Base-by-base conservation (phyloP, 768 basidiomycete species). In the Lentinula boryana region DNA sequence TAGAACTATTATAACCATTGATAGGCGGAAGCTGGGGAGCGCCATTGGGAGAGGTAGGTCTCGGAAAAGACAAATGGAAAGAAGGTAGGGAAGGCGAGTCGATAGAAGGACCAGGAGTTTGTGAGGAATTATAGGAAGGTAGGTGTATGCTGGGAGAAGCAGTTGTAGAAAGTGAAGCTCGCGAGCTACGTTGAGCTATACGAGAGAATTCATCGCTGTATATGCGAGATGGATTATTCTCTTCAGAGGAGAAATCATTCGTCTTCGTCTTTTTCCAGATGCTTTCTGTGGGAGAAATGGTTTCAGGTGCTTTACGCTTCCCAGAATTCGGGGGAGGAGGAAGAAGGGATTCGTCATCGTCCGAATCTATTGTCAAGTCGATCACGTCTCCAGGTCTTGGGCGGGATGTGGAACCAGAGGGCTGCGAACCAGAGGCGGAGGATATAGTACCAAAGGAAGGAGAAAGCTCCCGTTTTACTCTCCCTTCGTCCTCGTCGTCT, bases 291-390 rank as follows among this genome's bases (percentile, higher is more conserved):
- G 83, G 81, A 15, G 85, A 82, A 1, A 79, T 65, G 12, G 81
- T 85, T 10, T 83, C 82, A 5, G 76, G 71, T 9, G 82, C 82
- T 67, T 86, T 89, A 66, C 89, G 82, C 67, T 88, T 89, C 65
- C 76, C 81, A 9, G 70, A 58, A 65, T 13, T 60, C 58, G 18
- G 48, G 18, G 72, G 63, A 52, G 68, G 57, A 23, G 72, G 63
- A 52, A 68, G 71, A 10, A 72, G 67, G 57, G 69, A 66, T 32
- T 78, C 82, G 21, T 94, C 93, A 12, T 90, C 89, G 60, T 91
- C 89, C 23, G 85, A 84, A 67, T 92, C 90, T 62, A 87, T 75
- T 3, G 94, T 95, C 61, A 96, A 75, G 69, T 96, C 94, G 64
- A 95, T 95, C 48, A 95, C 86, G 64, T 84, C 80, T 12, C 76